Evolutionary conservation across 2,329 filamentous ascomycete species (phyloP), one percentile per base, ranked within the genome.

Genomic region (Apiospora saccharicola): DNA sequence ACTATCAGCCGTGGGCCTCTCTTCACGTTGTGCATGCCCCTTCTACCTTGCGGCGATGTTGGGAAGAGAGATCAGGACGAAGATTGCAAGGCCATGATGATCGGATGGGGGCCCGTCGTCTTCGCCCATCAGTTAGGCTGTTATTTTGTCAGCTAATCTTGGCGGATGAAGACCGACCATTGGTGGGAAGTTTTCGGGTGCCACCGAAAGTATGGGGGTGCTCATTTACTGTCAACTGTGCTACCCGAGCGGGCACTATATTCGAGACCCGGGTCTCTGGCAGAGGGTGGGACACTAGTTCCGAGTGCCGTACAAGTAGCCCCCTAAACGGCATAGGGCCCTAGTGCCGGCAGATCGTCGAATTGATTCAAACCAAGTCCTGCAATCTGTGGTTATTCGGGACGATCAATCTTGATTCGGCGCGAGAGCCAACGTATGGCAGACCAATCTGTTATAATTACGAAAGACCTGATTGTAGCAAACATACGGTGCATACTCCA

Each of bases 181-280:
- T 51, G 53, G 16, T 61, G 30, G 30, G 10, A 34, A 37, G 53
- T 37, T 37, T 37, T 37, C 26, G 30, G 53, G 30, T 37, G 53
- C 30, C 53, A 61, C 30, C 16, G 34, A 61, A 61, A 61, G 13
- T 22, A 61, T 61, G 30, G 53, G 57, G 30, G 30, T 64, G 34
- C 41, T 37, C 34, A 64, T 64, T 24, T 41, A 64, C 57, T 37
- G 30, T 19, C 8, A n/a, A 57, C 53, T 34, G 57, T 64, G 19
- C n/a, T 14, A 64, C 34, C 57, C 34, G 57, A 37, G 57, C 30
- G 30, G 57, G 57, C 57, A 64, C 57, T 64, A 64, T 64, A 64
- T 64, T 12, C 34, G 57, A 64, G 57, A 64, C 57, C 57, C 57
- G 57, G 57, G 57, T 64, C 34, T n/a, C 57, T 64, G 57, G 53